A percentile compares a stretch with the other conserved stretches of the same genome.
Conservation (phyloP, 805 yeast genomes). For the Cyberlindnera euphorbiae region DNA sequence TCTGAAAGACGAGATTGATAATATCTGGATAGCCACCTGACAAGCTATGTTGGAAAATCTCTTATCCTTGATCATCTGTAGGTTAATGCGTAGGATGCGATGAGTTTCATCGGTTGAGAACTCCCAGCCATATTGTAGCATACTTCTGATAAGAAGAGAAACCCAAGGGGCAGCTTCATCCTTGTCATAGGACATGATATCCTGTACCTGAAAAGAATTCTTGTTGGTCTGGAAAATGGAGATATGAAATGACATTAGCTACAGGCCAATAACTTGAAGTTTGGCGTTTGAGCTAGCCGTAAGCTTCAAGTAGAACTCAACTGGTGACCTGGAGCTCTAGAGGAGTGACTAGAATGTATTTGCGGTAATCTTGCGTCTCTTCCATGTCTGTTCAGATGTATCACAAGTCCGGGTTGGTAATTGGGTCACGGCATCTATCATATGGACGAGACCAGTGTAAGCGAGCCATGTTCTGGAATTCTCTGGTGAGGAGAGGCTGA, state of each 20-base stretch:
- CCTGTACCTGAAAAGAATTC: slow-evolving; percentile 4
- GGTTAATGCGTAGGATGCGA: slow-evolving; percentile 27
- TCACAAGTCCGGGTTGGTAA: not conserved
- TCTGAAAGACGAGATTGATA: slow-evolving; percentile 10
- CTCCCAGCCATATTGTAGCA: slow-evolving; percentile 19
- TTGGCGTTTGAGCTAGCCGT: slow-evolving; percentile 1
- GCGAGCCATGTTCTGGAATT: slow-evolving; percentile 37
- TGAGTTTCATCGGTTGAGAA: slow-evolving; percentile 15
- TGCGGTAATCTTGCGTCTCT: slow-evolving; percentile 28
- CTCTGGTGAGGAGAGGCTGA: slow-evolving; percentile 6
- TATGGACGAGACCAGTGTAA: slow-evolving; percentile 30
- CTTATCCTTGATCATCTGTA: slow-evolving; percentile 30
- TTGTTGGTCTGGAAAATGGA: slow-evolving; percentile 6
- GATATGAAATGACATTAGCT: slow-evolving; percentile 28
- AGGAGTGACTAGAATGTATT: slow-evolving; percentile 22
- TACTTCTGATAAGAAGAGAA: slow-evolving; percentile 14
- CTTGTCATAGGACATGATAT: slow-evolving; percentile 15
- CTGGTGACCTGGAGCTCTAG: slow-evolving; percentile 14
- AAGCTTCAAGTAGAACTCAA: slow-evolving; percentile 21
- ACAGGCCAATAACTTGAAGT: slow-evolving; percentile 20
- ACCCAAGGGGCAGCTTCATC: slow-evolving; percentile 13
- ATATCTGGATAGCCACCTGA: slow-evolving; percentile 19
- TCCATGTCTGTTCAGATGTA: slow-evolving; percentile 10
- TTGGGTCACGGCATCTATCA: slow-evolving; percentile 21
- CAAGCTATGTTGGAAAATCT: slow-evolving; percentile 24